Evolutionary conservation across 352 stramenopile species (phyloP), one percentile per base, ranked within the genome.

Genomic region (Pythium apleroticum): DNA sequence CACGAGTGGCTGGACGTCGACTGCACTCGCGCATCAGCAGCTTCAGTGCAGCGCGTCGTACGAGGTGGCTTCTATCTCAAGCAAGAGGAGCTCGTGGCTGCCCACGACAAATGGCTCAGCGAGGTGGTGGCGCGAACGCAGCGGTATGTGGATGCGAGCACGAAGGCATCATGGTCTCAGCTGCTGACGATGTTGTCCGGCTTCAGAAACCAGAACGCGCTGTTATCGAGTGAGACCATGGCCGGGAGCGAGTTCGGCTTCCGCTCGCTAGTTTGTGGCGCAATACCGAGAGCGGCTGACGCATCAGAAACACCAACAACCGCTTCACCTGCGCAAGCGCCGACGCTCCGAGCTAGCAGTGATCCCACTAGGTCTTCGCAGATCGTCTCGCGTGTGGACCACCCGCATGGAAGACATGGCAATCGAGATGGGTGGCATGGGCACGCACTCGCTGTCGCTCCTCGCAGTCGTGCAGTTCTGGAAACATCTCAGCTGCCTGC

Each of bases 361-460:
- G 12, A n/a, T n/a, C n/a, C 27, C 50, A 43, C 1, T 19, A 24
- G 14, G 3, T 30, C 15, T 28, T 17, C 28, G 30, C 37, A 19
- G 7, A 17, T 53, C 20, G 46, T 25, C 52, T 46, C 52, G 17
- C 3, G 7, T 22, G 30, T 41, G 25, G 17, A 9, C 11, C 25
- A 31, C 25, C 7, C 52, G 31, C 1, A 46, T 25, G 52, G 52
- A 15, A n/a, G 28, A n/a, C 24, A 30, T 28, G 5, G 3, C 15
- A 10, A 39, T 39, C 11, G 33, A 39, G 7, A 39, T 39, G 10
- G 33, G 14, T 7, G 27, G 41, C 19, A 49, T 49, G 28, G 19
- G 28, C 5, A 20, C 22, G 31, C n/a, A 31, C 11, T 52, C 50
- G 25, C 19, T 58, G 11, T 35, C 57, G 46, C 57, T 64, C 20